Percentiles rank a stretch among this genome's conserved stretches.
Conservation (phyloP, 345 rosid genomes). For the Corchorus capsularis region DNA sequence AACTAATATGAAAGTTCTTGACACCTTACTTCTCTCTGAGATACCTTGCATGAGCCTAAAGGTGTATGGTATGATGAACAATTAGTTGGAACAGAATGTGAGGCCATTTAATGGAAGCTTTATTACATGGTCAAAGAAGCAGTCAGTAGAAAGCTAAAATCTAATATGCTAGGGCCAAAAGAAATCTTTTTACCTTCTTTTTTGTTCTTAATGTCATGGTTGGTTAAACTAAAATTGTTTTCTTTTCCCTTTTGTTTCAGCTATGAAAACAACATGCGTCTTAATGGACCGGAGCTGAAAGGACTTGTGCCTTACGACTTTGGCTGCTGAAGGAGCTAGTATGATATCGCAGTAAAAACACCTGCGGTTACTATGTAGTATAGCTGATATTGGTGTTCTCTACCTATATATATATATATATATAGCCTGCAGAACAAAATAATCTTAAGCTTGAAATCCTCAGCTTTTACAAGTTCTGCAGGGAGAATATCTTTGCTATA, state of each 20-base stretch:
- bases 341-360: background rate
- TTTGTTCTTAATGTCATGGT: background rate
- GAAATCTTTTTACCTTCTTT: background rate
- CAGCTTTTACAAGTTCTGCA: background rate
- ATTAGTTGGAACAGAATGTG: background rate
- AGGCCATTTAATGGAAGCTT: background rate
- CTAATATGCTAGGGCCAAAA: background rate
- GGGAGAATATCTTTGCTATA: background rate
- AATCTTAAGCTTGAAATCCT: background rate
- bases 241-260: constrained; percentile 34
- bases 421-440: background rate
- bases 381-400: background rate
- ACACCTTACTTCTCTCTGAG: background rate
- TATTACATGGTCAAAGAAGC: background rate
- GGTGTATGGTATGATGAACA: background rate
- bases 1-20: background rate
- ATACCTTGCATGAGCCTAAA: background rate
- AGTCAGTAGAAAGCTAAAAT: background rate
- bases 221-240: background rate
- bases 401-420: background rate
- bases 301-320: constrained; percentile 70
- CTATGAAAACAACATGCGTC: constrained; percentile 49
- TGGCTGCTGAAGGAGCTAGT: constrained; percentile 53
- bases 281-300: constrained; percentile 73
- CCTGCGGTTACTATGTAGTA: background rate